phyloP scores from a whole-genome alignment of 78 protist genomes.

The Salpingoeca rosetta region DNA sequence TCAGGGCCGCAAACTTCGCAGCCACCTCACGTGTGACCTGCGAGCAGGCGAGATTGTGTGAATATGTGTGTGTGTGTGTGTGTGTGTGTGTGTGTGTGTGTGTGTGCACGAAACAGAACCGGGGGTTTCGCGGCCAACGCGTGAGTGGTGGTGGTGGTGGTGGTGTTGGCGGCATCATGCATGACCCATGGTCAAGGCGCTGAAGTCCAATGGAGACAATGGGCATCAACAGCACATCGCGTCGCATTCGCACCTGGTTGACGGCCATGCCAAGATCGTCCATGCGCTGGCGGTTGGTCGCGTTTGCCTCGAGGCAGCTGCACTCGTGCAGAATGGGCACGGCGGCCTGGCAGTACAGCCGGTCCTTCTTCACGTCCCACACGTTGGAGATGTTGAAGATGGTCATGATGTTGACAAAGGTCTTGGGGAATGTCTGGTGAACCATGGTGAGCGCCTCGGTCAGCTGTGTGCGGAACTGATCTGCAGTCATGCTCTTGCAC shows the following conservation, averaged over 20 bases:
- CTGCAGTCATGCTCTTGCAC: neutral
- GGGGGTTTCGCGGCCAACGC: no score
- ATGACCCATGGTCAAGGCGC: no score
- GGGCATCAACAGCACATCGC: neutral
- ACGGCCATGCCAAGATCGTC: neutral
- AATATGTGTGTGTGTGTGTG: no score
- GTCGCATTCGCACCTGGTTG: no score
- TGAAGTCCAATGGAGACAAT: neutral
- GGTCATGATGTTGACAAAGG: constrained; percentile 7
- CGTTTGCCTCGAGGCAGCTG: neutral
- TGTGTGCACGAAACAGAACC: no score
- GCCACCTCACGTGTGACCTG: neutral
- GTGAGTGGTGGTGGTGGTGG: no score
- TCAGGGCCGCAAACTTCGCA: neutral
- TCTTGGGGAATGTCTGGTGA: neutral
- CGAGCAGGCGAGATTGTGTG: neutral
- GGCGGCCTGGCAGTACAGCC: neutral
- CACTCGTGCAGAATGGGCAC: neutral
- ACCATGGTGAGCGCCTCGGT: neutral
- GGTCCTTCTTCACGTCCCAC: neutral
- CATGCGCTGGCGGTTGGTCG: neutral
- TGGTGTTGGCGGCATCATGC: no score
- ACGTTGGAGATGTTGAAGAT: constrained; percentile 10
- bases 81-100: no score
- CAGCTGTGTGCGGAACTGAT: neutral